Conservation (phyloP, 805 yeast genomes). For the Brettanomyces sp. region DNA sequence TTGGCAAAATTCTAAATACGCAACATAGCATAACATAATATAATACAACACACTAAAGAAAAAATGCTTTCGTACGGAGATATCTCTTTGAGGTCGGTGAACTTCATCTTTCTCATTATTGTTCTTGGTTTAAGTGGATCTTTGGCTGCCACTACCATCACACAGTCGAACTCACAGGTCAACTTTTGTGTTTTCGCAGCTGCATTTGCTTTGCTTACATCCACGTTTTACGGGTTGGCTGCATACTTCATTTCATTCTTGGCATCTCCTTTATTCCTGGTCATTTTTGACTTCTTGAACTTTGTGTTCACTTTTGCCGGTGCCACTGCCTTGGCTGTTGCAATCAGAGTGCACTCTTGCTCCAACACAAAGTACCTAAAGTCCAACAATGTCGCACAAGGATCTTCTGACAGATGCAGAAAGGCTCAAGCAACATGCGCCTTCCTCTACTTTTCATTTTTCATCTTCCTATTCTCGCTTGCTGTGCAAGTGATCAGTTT, state of each 20-base stretch:
- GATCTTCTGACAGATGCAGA: conserved; percentile 81
- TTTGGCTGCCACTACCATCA: conserved; percentile 55
- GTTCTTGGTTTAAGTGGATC: conserved; percentile 84
- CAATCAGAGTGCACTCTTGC: conserved; percentile 82
- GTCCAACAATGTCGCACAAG: conserved; percentile 63
- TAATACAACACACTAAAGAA: background rate
- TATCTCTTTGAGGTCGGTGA: conserved; percentile 59
- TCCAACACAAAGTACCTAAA: conserved; percentile 54
- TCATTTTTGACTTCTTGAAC: conserved; percentile 76
- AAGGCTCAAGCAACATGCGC: conserved; percentile 82
- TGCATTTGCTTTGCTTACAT: conserved; percentile 75
- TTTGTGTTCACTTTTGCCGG: conserved; percentile 88
- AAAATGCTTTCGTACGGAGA: conserved; percentile 59
- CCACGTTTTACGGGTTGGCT: conserved; percentile 66
- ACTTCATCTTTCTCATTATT: conserved; percentile 69
- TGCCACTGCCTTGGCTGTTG: conserved; percentile 91
- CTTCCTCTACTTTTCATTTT: conserved; percentile 78
- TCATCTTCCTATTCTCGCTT: conserved; percentile 59
- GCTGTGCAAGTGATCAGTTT: conserved; percentile 39
- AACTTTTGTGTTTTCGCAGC: conserved; percentile 83
- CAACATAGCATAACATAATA: background rate
- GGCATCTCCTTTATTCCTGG: conserved; percentile 80
- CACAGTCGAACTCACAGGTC: conserved; percentile 64
- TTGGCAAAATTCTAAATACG: conserved; percentile 1
- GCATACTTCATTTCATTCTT: conserved; percentile 72